Percentiles rank a stretch among this genome's conserved stretches.
These are phyloP conservation scores for Guillardia theta DNA, from an alignment of 78 protist genomes.

Conservation along the genomic window DNA sequence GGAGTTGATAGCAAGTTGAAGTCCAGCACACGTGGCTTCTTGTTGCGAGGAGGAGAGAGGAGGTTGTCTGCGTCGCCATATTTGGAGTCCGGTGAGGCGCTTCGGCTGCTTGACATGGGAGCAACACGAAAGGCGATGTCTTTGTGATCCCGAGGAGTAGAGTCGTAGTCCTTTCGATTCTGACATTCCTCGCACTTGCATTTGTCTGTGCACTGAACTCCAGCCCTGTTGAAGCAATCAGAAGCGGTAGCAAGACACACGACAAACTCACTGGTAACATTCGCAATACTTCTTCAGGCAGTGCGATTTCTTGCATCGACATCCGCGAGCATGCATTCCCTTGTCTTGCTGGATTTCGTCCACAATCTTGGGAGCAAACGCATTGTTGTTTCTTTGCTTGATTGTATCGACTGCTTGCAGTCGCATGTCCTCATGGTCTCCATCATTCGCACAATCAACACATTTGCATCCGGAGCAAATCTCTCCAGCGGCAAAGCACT, in stretches of 20 bases:
- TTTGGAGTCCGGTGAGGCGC: background rate
- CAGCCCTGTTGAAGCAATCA: background rate
- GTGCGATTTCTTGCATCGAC: conserved; percentile 76
- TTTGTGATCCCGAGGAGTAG: background rate
- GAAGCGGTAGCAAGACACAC: background rate
- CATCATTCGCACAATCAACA: background rate
- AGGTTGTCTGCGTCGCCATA: background rate
- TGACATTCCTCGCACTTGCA: conserved; percentile 39
- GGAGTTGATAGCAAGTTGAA: background rate
- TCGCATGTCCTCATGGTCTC: background rate
- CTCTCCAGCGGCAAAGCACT: background rate
- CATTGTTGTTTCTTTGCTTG: background rate
- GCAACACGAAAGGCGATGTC: background rate
- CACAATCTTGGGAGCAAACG: conserved; percentile 2
- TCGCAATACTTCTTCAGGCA: conserved; percentile 87
- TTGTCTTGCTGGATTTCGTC: background rate
- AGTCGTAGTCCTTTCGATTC: background rate
- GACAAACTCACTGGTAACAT: conserved; percentile 60
- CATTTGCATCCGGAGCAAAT: background rate
- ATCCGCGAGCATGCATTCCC: conserved; percentile 66
- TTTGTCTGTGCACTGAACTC: background rate
- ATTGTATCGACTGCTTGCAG: background rate
- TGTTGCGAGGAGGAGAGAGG: conserved; percentile 23
- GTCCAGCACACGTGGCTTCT: conserved; percentile 30
- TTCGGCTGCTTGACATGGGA: background rate